Base-by-base conservation (phyloP, 495 filamentous ascomycete species). In the Hyaloscypha finlandica region DNA sequence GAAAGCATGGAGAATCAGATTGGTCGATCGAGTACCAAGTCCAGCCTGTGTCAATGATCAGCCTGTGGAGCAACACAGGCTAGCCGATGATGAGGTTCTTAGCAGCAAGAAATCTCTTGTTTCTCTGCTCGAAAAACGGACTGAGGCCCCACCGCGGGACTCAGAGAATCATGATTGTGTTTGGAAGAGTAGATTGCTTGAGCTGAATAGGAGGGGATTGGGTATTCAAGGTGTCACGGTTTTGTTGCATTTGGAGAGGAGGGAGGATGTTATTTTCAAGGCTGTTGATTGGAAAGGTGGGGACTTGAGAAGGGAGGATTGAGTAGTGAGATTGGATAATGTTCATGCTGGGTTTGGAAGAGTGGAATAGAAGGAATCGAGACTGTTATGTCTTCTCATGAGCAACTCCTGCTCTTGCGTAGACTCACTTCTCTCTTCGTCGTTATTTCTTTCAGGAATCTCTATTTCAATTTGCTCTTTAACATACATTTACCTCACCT, bases 201-300 rank as follows among this genome's bases (percentile, higher is more conserved):
- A 68, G 33, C 66, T 70, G 3, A 73, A 77, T 37, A 62, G 71
- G 6, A 67, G 68, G 1, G 71, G 76, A 57, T 64, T 78, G 31
- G 77, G 76, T 29, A 77, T 83, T n/a, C 68, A 76, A 25, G 80
- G 80, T 0, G 64, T 83, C 19, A 83, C 79, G 16, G 77, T 83
- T 65, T 72, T 81, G 3, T 56, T 85, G 70, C 81, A 82, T 68
- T 55, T 80, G 32, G 76, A 70, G 62, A 77, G 74, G 9, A 77
- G 74, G 68, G 81, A 83, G 16, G 81, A 84, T 63, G 65, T 84
- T 64, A 74, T 83, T 48, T 76, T 83, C 53, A 79, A 62, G 54
- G 59, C 52, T 48, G 52, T 57, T 48, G 39, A 55, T 42, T 63
- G 45, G 68, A 52, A 33, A 30, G 65, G 51, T 16, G 62, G 52